Evolutionary conservation across 805 yeast genomes (phyloP), one percentile per base, ranked within the genome.

Genomic region (Kazachstania kunashirensis): DNA sequence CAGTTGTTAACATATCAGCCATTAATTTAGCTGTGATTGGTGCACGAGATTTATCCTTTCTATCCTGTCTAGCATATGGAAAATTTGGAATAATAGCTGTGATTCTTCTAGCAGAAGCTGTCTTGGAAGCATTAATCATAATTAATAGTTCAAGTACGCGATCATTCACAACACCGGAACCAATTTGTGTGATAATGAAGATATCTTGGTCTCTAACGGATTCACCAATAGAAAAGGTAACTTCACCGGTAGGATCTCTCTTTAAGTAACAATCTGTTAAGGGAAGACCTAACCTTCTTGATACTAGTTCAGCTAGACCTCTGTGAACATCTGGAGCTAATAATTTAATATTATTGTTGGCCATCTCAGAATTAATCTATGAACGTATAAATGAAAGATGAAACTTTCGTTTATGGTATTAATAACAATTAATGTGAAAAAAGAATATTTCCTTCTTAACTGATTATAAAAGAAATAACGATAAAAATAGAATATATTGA

Each of bases 151-250:
- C 94, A 62, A 82, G 61, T 23, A 82, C 76, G 43, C 75, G 69
- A 57, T 82, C 88, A 51, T 82, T 82, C 24, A 82, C 79, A 19
- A 73, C 75, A 13, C 85, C 88, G 16, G 82, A 77, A 3, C 88
- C 88, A 26, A 79, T 78, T 56, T 82, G 92, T 57, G 80, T 77
- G 40, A 82, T 73, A 47, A 82, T 79, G 55, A 75, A 82, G 19
- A 82, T 75, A 49, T 83, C 94, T 55, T 83, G 89, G 59, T 82
- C 92, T 66, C 94, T 72, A 31, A 83, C 83, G 17, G 88, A 77
- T 55, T 83, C 89, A 16, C 83, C 84, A 39, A 83, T 78, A 28
- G 80, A 73, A 50, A 82, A 79, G 25, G 81, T 75, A 15, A 79
- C 83, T 54, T 82, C 94, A n/a, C 78, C 79, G 41, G 77, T 76